Evolutionary conservation across 768 basidiomycete genomes (phyloP).

Genomic region (Pleurotus giganteus): DNA sequence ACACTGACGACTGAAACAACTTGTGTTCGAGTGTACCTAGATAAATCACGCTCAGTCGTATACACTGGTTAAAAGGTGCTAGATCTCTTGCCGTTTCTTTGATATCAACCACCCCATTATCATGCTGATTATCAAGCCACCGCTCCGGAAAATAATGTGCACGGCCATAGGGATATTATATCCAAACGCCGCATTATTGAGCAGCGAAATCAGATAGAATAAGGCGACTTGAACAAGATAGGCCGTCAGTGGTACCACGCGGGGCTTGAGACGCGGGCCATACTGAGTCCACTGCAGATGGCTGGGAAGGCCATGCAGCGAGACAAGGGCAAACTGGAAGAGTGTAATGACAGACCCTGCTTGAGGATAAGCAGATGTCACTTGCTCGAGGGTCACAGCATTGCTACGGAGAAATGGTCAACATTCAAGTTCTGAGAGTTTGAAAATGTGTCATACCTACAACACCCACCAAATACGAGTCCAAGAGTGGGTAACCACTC

Average conservation of each 20-base stretch:
- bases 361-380: conserved; percentile 66
- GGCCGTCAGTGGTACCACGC: conserved; percentile 65
- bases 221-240: conserved; percentile 81
- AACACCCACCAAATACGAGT: conserved; percentile 89
- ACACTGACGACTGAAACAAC: conserved; percentile 77
- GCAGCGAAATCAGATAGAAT: conserved; percentile 73
- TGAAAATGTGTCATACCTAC: conserved; percentile 42
- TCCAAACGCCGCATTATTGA: conserved; percentile 92
- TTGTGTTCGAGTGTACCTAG: conserved; percentile 63
- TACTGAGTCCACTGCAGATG: conserved; percentile 52
- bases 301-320: conserved; percentile 67
- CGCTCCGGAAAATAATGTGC: conserved; percentile 93
- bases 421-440: background rate
- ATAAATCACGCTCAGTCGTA: conserved; percentile 3
- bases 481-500: conserved; percentile 65
- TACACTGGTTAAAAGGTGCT: conserved; percentile 1
- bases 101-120: conserved; percentile 68
- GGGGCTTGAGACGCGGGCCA: conserved; percentile 56
- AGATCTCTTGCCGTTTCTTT: conserved; percentile 57
- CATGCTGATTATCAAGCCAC: conserved; percentile 84
- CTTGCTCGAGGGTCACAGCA: conserved; percentile 72
- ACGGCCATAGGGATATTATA: conserved; percentile 87
- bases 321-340: conserved; percentile 78
- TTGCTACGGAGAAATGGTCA: conserved; percentile 45
- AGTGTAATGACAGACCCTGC: conserved; percentile 85